A percentile compares a stretch with the other conserved stretches of the same genome.
These are phyloP conservation scores for Ogataea nakhonphanomensis DNA, from an alignment of 805 yeast species.

Conservation along the genomic window DNA sequence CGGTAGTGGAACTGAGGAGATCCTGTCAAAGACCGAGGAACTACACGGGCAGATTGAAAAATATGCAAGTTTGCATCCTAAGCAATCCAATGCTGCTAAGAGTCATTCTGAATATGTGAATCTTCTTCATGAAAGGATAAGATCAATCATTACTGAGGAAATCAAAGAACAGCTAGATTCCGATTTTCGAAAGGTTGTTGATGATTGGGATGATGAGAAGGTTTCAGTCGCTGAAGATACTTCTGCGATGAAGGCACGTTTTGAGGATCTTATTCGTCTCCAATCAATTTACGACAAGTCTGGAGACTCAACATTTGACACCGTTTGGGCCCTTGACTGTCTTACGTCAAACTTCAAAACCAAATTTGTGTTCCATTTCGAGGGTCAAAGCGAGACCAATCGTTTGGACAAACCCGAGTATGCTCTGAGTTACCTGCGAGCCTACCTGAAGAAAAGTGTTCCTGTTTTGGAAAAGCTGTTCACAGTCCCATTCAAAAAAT, in stretches of 20 bases:
- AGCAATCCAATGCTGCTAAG: neutral
- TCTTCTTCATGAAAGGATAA: conserved; percentile 1
- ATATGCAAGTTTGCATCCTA: conserved; percentile 24
- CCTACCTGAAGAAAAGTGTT: conserved; percentile 35
- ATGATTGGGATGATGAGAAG: conserved; percentile 6
- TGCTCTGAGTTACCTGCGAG: conserved; percentile 51
- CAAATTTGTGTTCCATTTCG: conserved; percentile 61
- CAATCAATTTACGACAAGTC: conserved; percentile 3
- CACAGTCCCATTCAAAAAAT: conserved; percentile 26
- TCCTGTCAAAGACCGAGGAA: conserved; percentile 1
- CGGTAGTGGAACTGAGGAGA: conserved; percentile 1
- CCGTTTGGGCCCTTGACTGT: conserved; percentile 50
- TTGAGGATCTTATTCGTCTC: conserved; percentile 8
- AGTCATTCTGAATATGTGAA: conserved; percentile 5
- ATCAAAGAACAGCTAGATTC: neutral
- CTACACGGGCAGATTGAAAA: conserved; percentile 17
- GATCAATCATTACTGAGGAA: neutral
- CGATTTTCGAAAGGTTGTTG: neutral
- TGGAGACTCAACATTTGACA: neutral
- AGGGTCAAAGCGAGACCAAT: conserved; percentile 54
- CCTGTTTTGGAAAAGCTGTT: conserved; percentile 30
- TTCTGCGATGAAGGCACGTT: neutral
- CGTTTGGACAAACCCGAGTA: conserved; percentile 69
- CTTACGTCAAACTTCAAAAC: conserved; percentile 43
- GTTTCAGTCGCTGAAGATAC: neutral